Conservation (phyloP, 805 yeast genomes). For the Lachancea sp. region DNA sequence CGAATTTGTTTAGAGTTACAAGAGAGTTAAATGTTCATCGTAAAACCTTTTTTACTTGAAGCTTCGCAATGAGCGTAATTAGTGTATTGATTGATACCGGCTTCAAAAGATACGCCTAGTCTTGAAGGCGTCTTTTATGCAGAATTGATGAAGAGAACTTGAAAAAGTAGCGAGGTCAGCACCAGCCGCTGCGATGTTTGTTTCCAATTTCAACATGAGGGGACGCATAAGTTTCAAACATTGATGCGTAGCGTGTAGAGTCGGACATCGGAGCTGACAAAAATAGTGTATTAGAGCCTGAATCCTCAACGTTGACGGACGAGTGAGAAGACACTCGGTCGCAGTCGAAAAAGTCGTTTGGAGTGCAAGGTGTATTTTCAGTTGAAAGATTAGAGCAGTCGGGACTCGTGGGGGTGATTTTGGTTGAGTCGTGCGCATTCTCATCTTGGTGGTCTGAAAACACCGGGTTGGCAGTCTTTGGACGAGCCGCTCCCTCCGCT, state of each 20-base stretch:
- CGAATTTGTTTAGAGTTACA: no score
- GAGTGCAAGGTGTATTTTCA: constrained; percentile 9
- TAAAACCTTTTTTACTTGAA: not conserved
- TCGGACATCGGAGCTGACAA: constrained; percentile 1
- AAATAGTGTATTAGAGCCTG: not conserved
- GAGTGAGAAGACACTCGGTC: not conserved
- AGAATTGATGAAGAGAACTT: no score
- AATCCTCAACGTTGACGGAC: not conserved
- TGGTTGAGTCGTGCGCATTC: constrained; percentile 1
- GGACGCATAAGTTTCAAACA: constrained; percentile 1
- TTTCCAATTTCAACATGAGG: constrained; percentile 3
- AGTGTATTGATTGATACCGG: no score
- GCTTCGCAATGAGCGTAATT: no score
- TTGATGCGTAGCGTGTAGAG: constrained; percentile 1
- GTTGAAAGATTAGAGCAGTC: constrained; percentile 7
- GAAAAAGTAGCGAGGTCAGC: not conserved
- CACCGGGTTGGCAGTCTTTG: not conserved
- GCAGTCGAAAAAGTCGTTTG: constrained; percentile 3
- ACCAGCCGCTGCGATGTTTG: constrained; percentile 1
- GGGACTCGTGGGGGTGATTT: constrained; percentile 1
- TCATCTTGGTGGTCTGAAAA: constrained; percentile 1
- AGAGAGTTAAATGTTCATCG: not conserved
- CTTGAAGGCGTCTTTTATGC: no score
- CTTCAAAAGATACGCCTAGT: no score
- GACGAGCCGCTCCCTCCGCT: not conserved